Percentiles rank a stretch among this genome's conserved stretches.
Conservation (phyloP, 2,329 filamentous ascomycete genomes). For the Paracorniculantispora psalliotae region DNA sequence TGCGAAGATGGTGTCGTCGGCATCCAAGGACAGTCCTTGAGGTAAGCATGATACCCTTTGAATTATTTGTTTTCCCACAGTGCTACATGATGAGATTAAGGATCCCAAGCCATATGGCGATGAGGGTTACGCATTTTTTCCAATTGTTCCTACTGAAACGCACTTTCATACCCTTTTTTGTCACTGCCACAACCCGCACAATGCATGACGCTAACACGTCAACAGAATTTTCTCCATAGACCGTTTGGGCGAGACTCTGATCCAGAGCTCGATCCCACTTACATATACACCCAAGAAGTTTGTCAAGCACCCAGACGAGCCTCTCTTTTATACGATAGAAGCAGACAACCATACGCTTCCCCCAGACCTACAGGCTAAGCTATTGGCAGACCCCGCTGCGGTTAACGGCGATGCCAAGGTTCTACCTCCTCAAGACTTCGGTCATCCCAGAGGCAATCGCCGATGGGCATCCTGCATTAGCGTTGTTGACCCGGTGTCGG, state of each 20-base stretch:
- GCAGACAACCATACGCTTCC: constrained; percentile 89
- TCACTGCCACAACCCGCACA: constrained; percentile 21
- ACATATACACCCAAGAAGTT: constrained; percentile 88
- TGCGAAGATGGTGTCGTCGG: constrained; percentile 92
- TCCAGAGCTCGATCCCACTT: constrained; percentile 80
- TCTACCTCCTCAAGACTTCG: constrained; percentile 77
- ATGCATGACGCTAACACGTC: constrained; percentile 21
- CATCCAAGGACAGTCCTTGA: constrained; percentile 80
- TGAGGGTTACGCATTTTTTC: constrained; percentile 55
- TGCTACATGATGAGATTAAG: constrained; percentile 56
- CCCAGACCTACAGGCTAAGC: constrained; percentile 66
- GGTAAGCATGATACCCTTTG: constrained; percentile 51
- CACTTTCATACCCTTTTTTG: constrained; percentile 21
- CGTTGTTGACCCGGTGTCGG: constrained; percentile 74
- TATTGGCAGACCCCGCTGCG: constrained; percentile 66
- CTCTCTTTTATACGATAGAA: constrained; percentile 91
- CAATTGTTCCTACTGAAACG: constrained; percentile 98
- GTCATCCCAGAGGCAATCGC: constrained; percentile 74
- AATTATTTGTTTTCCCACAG: constrained; percentile 28
- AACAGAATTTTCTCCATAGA: constrained; percentile 83
- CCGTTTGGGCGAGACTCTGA: constrained; percentile 76
- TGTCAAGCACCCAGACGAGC: constrained; percentile 79
- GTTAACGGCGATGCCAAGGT: constrained; percentile 68
- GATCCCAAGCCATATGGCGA: constrained; percentile 50
- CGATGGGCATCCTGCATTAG: constrained; percentile 97